Conservation (phyloP, 2,329 filamentous ascomycete species). For the Epichloe glyceriae region DNA sequence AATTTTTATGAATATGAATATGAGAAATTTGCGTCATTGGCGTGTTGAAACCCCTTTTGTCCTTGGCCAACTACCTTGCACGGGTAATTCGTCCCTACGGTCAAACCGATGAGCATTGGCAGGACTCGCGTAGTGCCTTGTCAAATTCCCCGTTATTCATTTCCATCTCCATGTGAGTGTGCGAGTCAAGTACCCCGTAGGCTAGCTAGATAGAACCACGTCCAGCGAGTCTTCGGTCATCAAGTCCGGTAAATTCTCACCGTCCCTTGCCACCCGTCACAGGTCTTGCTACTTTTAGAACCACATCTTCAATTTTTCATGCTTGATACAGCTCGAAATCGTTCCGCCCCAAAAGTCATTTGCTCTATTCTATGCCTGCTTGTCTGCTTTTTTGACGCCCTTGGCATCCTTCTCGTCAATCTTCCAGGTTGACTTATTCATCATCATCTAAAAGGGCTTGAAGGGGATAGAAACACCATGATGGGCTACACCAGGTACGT, state of each 20-base stretch:
- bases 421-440: neutral
- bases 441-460: too few species aligned
- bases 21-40: slow-evolving; percentile 12
- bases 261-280: neutral
- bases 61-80: too few species aligned
- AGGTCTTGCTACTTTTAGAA: neutral
- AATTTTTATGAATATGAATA: slow-evolving; percentile 14
- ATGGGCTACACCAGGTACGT: neutral
- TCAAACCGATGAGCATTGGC: too few species aligned
- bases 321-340: neutral
- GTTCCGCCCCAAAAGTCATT: neutral
- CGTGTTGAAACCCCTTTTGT: neutral
- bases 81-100: too few species aligned
- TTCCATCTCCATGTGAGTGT: too few species aligned
- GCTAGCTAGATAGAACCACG: too few species aligned
- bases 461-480: neutral
- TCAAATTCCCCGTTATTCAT: too few species aligned
- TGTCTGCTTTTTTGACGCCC: neutral
- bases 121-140: too few species aligned
- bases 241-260: too few species aligned
- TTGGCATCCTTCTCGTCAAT: neutral
- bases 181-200: too few species aligned
- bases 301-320: slow-evolving; percentile 1
- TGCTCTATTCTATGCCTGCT: neutral
- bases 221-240: too few species aligned